Conservation (phyloP, 1,139 yeast species). For the Saccharomycopsis hybrid region DNA sequence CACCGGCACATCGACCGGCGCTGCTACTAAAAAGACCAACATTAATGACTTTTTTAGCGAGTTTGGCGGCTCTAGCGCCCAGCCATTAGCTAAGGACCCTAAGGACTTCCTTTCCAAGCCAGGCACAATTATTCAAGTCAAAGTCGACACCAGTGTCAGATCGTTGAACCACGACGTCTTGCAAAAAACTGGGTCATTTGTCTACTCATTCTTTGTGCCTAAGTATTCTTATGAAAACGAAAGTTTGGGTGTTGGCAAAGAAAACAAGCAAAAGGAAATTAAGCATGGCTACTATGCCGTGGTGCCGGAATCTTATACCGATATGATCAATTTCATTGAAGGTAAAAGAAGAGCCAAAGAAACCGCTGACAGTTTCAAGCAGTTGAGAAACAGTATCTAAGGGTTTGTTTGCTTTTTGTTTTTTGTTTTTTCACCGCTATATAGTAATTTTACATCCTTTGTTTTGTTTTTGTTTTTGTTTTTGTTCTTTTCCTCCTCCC, state of each 20-base stretch:
- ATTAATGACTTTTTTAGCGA: slow-evolving; percentile 21
- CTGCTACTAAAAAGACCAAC: slow-evolving; percentile 10
- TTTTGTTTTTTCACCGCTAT: neutral
- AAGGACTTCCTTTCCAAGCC: slow-evolving; percentile 62
- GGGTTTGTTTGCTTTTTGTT: neutral
- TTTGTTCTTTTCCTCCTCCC: neutral
- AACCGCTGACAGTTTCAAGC: slow-evolving; percentile 45
- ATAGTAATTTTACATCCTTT: no score
- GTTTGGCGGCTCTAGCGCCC: slow-evolving; percentile 53
- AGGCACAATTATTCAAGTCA: slow-evolving; percentile 86
- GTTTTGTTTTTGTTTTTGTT: neutral
- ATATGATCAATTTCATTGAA: slow-evolving; percentile 86
- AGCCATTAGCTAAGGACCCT: slow-evolving; percentile 44
- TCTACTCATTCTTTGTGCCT: slow-evolving; percentile 83
- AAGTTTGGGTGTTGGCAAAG: slow-evolving; percentile 29
- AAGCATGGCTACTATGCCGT: slow-evolving; percentile 51
- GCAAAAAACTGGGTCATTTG: slow-evolving; percentile 78
- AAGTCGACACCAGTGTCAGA: slow-evolving; percentile 76
- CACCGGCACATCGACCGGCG: slow-evolving; percentile 6
- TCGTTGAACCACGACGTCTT: slow-evolving; percentile 53
- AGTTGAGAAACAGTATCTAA: slow-evolving; percentile 5
- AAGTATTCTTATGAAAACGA: slow-evolving; percentile 37
- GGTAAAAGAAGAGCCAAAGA: slow-evolving; percentile 87
- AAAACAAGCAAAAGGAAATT: slow-evolving; percentile 16
- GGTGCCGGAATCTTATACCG: slow-evolving; percentile 80